A percentile compares a stretch with the other conserved stretches of the same genome.
phyloP scores from a whole-genome alignment of 2,329 filamentous ascomycete genomes.

The Paraphoma sp. region DNA sequence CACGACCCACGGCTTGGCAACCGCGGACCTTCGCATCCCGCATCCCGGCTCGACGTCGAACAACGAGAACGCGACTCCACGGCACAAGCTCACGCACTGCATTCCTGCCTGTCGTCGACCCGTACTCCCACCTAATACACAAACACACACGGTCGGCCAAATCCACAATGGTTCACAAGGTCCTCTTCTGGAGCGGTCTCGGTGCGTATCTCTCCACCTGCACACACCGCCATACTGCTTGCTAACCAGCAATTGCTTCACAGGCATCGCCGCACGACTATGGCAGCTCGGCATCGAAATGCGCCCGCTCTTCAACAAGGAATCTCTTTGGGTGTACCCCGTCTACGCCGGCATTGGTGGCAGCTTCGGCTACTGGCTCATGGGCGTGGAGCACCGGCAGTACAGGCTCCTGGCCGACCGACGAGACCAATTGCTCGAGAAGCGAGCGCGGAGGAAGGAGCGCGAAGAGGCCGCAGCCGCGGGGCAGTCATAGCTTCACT shows the following conservation, averaged over 20 bases:
- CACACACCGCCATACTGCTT: constrained; percentile 16
- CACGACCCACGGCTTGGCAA: constrained; percentile 24
- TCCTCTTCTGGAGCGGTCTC: constrained; percentile 89
- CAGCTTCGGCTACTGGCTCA: constrained; percentile 96
- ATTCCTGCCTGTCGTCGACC: constrained; percentile 10
- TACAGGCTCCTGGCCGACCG: constrained; percentile 77
- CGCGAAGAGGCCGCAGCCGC: constrained; percentile 57
- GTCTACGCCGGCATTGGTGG: constrained; percentile 84
- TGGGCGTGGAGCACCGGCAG: constrained; percentile 86
- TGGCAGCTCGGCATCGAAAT: constrained; percentile 99
- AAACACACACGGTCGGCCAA: constrained; percentile 3
- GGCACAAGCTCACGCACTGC: constrained; percentile 14
- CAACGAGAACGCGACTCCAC: constrained; percentile 31
- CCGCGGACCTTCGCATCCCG: constrained; percentile 25
- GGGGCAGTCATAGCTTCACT: constrained; percentile 24
- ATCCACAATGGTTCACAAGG: constrained; percentile 59
- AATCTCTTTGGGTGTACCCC: constrained; percentile 90
- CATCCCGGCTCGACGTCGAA: constrained; percentile 20
- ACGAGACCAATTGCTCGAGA: constrained; percentile 83
- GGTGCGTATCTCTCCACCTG: constrained; percentile 65
- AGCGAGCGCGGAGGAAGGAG: constrained; percentile 79
- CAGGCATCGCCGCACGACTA: constrained; percentile 88
- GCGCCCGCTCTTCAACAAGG: constrained; percentile 87
- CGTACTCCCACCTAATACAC: constrained; percentile 3
- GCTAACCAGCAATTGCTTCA: constrained; percentile 26